These are phyloP conservation scores for Nicotiana otophora DNA, from an alignment of 257 asterid genomes.

Conservation along the genomic window DNA sequence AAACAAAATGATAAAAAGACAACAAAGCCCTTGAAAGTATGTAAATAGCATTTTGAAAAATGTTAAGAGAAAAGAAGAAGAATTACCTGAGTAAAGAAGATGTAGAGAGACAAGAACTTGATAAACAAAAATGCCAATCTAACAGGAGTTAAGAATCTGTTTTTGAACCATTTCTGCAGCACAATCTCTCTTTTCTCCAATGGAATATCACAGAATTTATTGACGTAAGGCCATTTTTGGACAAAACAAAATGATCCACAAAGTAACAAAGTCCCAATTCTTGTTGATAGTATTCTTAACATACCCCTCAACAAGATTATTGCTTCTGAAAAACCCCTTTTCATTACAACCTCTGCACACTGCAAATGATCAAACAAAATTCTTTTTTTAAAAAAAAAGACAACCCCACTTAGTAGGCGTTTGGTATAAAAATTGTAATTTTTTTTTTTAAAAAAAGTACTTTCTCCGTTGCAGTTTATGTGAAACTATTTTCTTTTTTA, in stretches of 20 bases:
- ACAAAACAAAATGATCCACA: slow-evolving; percentile 51
- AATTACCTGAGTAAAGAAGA: slow-evolving; percentile 63
- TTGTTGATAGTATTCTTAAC: slow-evolving; percentile 48
- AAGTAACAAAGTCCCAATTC: slow-evolving; percentile 57
- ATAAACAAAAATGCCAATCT: slow-evolving; percentile 69
- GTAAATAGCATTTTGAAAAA: background rate
- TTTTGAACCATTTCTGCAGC: slow-evolving; percentile 50
- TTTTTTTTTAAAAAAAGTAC: no score
- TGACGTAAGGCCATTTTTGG: slow-evolving; percentile 51
- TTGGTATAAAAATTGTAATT: no score
- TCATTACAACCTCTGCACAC: slow-evolving; percentile 60
- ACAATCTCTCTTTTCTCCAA: slow-evolving; percentile 57
- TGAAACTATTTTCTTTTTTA: no score
- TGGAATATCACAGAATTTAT: slow-evolving; percentile 45
- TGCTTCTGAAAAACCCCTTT: slow-evolving; percentile 44
- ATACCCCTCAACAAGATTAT: slow-evolving; percentile 35
- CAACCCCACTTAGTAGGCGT: no score
- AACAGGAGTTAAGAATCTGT: slow-evolving; percentile 54
- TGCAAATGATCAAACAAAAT: background rate
- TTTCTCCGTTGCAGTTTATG: no score
- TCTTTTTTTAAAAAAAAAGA: no score
- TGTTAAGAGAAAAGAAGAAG: background rate
- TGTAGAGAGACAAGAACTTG: slow-evolving; percentile 55
- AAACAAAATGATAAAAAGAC: background rate
- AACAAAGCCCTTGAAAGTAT: background rate